Percentiles rank a stretch among this genome's conserved stretches.
Conservation (phyloP, 202 grass and related monocot species). For the Elaeis oleifera region DNA sequence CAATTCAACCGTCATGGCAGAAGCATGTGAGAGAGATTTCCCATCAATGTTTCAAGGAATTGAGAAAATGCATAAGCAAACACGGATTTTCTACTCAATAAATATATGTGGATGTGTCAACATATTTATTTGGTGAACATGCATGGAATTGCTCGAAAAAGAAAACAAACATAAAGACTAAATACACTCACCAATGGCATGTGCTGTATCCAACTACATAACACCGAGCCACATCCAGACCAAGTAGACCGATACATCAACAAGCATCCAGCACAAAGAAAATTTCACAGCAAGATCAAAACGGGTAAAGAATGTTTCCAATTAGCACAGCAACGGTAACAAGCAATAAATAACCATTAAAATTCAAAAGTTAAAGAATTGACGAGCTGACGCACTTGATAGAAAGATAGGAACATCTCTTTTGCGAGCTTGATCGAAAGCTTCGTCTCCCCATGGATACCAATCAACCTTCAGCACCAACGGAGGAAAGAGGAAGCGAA, state of each 20-base stretch:
- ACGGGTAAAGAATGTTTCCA: background rate
- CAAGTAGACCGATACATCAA: constrained; percentile 18
- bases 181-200: constrained; percentile 68
- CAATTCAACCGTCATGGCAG: too few species aligned
- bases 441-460: constrained; percentile 93
- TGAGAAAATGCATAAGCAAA: too few species aligned
- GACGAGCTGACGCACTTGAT: constrained; percentile 38
- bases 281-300: background rate
- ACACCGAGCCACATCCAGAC: constrained; percentile 13
- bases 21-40: too few species aligned
- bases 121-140: too few species aligned
- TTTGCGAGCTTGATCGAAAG: constrained; percentile 78
- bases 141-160: too few species aligned
- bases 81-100: too few species aligned
- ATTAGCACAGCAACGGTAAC: background rate
- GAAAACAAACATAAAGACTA: background rate
- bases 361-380: background rate
- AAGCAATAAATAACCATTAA: constrained; percentile 3
- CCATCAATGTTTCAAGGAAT: too few species aligned
- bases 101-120: too few species aligned
- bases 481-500: background rate
- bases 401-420: constrained; percentile 82
- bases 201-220: constrained; percentile 92
- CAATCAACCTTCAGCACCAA: constrained; percentile 63
- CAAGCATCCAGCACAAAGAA: background rate